Evolutionary conservation across 352 stramenopile species (phyloP).

Genomic region (Phytopythium oedochilum): DNA sequence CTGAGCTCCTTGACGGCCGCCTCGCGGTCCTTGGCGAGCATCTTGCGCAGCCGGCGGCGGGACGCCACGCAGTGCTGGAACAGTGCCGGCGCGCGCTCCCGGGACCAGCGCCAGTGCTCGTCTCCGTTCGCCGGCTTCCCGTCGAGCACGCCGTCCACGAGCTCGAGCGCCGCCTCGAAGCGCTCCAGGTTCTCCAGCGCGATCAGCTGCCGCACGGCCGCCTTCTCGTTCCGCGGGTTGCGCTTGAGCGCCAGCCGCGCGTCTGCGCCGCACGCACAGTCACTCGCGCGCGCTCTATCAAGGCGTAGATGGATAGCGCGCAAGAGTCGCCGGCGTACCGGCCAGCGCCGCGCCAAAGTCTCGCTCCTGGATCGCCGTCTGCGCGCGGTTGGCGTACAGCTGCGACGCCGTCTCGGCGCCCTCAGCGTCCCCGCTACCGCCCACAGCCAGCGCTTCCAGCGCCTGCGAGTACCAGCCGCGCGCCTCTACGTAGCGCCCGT

Average conservation of each 20-base stretch:
- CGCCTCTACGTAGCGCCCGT: constrained; percentile 55
- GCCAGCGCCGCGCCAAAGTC: constrained; percentile 57
- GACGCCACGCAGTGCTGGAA: constrained; percentile 58
- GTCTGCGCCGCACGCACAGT: too few species aligned
- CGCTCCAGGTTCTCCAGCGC: constrained; percentile 75
- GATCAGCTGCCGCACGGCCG: constrained; percentile 48
- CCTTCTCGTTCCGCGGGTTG: constrained; percentile 64
- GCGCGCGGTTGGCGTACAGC: constrained; percentile 61
- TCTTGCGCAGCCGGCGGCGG: constrained; percentile 47
- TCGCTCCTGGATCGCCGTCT: constrained; percentile 69
- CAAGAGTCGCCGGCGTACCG: constrained; percentile 15
- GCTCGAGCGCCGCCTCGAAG: constrained; percentile 52
- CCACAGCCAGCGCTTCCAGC: constrained; percentile 23
- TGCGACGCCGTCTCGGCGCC: constrained; percentile 18
- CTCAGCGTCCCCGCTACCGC: background rate
- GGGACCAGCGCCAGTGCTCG: background rate
- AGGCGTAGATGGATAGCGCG: background rate
- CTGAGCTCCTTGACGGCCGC: constrained; percentile 43
- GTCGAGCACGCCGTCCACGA: constrained; percentile 45
- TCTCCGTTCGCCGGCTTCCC: background rate
- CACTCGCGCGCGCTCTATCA: too few species aligned
- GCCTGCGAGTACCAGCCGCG: constrained; percentile 43
- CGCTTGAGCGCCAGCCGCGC: constrained; percentile 44
- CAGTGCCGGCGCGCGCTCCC: constrained; percentile 17
- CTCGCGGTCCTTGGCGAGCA: constrained; percentile 39